Evolutionary conservation across 257 asterid genomes (phyloP).

Genomic region (Knoxia roxburghii): DNA sequence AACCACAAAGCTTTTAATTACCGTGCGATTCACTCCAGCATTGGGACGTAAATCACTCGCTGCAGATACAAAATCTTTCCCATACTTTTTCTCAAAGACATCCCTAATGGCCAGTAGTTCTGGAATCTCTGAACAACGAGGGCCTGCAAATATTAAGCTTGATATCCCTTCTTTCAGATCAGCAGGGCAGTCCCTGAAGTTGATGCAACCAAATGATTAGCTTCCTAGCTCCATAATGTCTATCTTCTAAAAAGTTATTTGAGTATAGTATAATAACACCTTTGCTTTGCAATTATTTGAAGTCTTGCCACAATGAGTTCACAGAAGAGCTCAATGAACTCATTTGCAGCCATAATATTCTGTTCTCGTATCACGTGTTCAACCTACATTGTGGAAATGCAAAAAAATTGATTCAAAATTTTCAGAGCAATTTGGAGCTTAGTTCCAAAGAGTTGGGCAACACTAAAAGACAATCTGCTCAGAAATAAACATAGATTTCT

Average conservation of each 20-base stretch:
- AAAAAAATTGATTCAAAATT: neutral
- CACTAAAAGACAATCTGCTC: neutral
- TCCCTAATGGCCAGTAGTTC: constrained; percentile 68
- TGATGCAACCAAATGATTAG: constrained; percentile 12
- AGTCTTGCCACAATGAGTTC: constrained; percentile 83
- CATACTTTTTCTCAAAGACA: constrained; percentile 74
- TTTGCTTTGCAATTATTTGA: constrained; percentile 77
- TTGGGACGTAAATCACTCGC: constrained; percentile 92
- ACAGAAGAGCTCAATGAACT: constrained; percentile 90
- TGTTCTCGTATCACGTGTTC: constrained; percentile 95
- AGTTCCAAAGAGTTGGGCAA: neutral
- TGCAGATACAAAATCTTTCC: constrained; percentile 88
- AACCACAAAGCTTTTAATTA: constrained; percentile 12
- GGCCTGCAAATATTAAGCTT: constrained; percentile 85
- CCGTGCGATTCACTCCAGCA: constrained; percentile 92
- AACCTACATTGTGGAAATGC: constrained; percentile 43
- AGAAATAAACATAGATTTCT: neutral
- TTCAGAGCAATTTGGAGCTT: neutral
- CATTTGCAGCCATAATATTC: constrained; percentile 88
- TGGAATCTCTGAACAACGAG: constrained; percentile 95
- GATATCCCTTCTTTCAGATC: constrained; percentile 95
- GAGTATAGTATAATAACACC: constrained; percentile 32
- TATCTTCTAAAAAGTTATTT: neutral
- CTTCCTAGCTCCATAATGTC: constrained; percentile 11
- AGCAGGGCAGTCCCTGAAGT: constrained; percentile 84